Evolutionary conservation across 306 rosid genomes (phyloP).

Genomic region (Sesbania bispinosa): DNA sequence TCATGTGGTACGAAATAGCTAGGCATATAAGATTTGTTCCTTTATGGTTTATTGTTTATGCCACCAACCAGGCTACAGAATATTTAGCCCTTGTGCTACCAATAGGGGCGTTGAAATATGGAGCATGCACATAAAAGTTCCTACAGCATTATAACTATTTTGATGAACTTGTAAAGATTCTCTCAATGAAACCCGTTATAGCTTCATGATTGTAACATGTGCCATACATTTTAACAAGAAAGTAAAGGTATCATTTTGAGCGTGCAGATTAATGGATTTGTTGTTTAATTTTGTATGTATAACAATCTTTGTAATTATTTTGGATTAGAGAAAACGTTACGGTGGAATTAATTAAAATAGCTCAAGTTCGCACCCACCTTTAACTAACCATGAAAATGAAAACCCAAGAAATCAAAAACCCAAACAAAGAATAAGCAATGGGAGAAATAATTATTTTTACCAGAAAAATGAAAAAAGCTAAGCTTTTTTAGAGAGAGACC

Average conservation of each 20-base stretch:
- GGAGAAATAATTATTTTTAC: not conserved
- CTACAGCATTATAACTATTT: constrained; percentile 14
- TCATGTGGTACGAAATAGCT: not conserved
- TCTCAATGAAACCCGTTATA: not conserved
- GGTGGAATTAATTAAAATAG: constrained; percentile 8
- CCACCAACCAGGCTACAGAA: not conserved
- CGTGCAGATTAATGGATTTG: constrained; percentile 15
- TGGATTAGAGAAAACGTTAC: constrained; percentile 8
- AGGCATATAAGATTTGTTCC: not conserved
- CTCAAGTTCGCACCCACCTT: constrained; percentile 43
- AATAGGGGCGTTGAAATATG: not conserved
- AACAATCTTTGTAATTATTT: constrained; percentile 16
- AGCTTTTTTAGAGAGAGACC: constrained; percentile 11
- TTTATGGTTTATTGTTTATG: no score
- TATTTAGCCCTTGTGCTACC: not conserved
- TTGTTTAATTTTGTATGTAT: not conserved
- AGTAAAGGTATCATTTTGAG: constrained; percentile 7
- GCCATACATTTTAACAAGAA: constrained; percentile 10
- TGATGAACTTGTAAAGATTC: not conserved
- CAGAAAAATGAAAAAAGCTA: not conserved
- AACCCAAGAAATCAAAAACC: constrained; percentile 31
- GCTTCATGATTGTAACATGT: constrained; percentile 11
- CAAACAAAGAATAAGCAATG: constrained; percentile 8
- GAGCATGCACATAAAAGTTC: constrained; percentile 17
- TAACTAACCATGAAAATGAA: constrained; percentile 60